Evolutionary conservation across 768 basidiomycete species (phyloP).

Genomic region (Megacollybia marginata): DNA sequence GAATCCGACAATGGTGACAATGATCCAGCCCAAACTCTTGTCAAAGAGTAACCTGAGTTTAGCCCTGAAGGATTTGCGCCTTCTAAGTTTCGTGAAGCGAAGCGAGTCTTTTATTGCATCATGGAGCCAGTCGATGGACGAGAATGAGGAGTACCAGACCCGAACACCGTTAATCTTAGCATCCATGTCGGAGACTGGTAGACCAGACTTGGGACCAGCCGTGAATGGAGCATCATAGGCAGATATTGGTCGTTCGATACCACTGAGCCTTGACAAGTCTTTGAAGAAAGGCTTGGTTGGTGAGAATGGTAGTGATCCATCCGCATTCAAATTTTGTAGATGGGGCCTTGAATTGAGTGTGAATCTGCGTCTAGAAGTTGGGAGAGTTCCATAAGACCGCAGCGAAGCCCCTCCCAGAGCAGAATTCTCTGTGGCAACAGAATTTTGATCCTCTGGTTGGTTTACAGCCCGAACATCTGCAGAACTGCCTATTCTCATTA

Average conservation of each 20-base stretch:
- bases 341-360: slow-evolving; percentile 18
- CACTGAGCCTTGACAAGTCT: slow-evolving; percentile 32
- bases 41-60: slow-evolving; percentile 58
- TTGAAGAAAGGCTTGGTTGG: slow-evolving; percentile 27
- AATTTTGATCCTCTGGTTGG: slow-evolving; percentile 2
- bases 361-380: slow-evolving; percentile 19
- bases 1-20: slow-evolving; percentile 84
- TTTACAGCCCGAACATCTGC: slow-evolving; percentile 11
- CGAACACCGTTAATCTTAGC: slow-evolving; percentile 80
- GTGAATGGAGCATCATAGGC: slow-evolving; percentile 58
- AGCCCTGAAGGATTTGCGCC: slow-evolving; percentile 63
- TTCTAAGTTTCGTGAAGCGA: slow-evolving; percentile 67
- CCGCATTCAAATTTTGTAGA: slow-evolving; percentile 21
- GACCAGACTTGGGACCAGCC: slow-evolving; percentile 20
- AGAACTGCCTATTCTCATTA: slow-evolving; percentile 46
- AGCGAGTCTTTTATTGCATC: slow-evolving; percentile 92
- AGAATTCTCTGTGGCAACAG: slow-evolving; percentile 3
- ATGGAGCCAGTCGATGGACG: slow-evolving; percentile 94
- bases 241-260: slow-evolving; percentile 59
- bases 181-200: slow-evolving; percentile 40
- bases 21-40: slow-evolving; percentile 80
- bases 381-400: slow-evolving; percentile 55
- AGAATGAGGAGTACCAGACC: slow-evolving; percentile 86
- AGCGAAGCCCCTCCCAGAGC: slow-evolving; percentile 3
- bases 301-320: slow-evolving; percentile 20